Evolutionary conservation across 1,139 yeast species (phyloP), one percentile per base, ranked within the genome.

Genomic region (Candida buenavistaensis): DNA sequence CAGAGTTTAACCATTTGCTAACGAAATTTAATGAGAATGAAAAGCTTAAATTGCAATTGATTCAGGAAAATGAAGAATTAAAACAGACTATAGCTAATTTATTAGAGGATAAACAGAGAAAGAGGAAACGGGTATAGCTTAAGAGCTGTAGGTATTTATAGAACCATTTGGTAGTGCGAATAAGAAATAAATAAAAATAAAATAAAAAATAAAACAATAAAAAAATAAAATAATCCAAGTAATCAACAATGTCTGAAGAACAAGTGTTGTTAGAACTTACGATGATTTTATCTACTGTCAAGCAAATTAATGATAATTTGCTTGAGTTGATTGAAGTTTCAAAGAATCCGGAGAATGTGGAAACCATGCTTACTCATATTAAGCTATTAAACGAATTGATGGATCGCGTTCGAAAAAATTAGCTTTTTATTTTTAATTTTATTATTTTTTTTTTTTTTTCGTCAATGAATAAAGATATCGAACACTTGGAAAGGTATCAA

Each of bases 1-100:
- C 59, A 36, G 69, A 63, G 37, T 62, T 62, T 51, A 63, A 63
- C 41, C 62, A 57, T 40, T 46, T 63, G 24, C 50, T 63, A 37
- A 48, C 51, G 29, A 61, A 60, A 43, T 63, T 63, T 47, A 62
- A 62, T 37, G 66, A 62, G 34, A 63, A 62, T 39, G 69, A 63
- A 45, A 46, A 50, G 35, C 48, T 60, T 33, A 62, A 62, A 40
- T 51, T 63, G 36, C 61, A 57, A 38, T 47, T 63, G 37, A 62
- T 62, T 34, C 55, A 62, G 37, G 68, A 63, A 38, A 63, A 63
- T 41, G 61, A 62, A 40, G 60, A 61, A 43, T 51, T 63, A 38
- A 52, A 54, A 38, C 47, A 48, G 27, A 41, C 62, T 14, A 49
- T 62, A 28, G 51, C 51, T 17, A 62, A 60, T 25, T 47, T 60